Evolutionary conservation across 768 basidiomycete genomes (phyloP).

Genomic region (Lentinula guzmanii): DNA sequence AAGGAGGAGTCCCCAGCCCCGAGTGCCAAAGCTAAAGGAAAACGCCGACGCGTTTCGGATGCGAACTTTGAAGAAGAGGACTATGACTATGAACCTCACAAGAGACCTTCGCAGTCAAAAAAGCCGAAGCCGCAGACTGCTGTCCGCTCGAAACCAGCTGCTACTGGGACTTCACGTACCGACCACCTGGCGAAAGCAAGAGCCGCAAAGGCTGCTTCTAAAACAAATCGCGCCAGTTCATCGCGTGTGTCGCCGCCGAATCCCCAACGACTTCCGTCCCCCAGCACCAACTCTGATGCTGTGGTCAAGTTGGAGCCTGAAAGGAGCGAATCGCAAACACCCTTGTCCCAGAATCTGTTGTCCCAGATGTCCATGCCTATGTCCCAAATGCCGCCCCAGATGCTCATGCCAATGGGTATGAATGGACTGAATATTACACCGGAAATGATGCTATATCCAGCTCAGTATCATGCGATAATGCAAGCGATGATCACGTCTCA

Average conservation of each 20-base stretch:
- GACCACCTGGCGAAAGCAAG: background rate
- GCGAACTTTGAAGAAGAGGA: background rate
- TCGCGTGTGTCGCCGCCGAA: background rate
- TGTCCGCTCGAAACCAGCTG: background rate
- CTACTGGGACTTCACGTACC: background rate
- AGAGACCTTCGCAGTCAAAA: background rate
- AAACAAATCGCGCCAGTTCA: background rate
- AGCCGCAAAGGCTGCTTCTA: background rate
- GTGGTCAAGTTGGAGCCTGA: background rate
- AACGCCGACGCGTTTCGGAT: background rate
- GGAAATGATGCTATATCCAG: background rate
- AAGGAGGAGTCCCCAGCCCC: background rate
- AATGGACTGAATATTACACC: background rate
- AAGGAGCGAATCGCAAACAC: background rate
- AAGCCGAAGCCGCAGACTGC: background rate
- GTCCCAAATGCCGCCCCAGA: background rate
- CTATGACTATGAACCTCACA: background rate
- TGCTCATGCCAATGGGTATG: background rate
- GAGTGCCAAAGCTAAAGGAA: background rate
- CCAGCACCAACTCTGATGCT: background rate
- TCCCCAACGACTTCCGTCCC: constrained; percentile 2
- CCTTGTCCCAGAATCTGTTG: background rate
- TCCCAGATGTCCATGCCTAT: background rate
- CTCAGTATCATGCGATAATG: background rate
- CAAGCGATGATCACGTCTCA: background rate